Evolutionary conservation across 1,284 basidiomycete species (phyloP), one percentile per base, ranked within the genome.

Genomic region (Malassezia caprae): DNA sequence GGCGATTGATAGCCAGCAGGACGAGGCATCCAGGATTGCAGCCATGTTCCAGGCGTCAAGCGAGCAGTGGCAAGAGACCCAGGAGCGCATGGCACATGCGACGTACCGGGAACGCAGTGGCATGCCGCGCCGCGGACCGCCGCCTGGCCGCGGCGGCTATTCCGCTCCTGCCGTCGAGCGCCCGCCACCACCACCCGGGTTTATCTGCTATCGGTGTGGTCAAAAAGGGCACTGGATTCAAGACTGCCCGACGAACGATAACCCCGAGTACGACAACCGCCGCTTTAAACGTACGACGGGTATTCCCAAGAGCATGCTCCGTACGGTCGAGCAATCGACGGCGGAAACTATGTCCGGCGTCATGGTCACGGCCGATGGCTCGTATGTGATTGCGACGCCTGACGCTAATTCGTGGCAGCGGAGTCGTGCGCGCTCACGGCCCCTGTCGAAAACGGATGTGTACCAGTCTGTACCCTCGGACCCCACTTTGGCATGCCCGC

Each of bases 121-220:
- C 4, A 61, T 63, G 34, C 64, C 62, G 3, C 61, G 63, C 10
- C 53, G 71, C 13, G 70, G 65, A 10, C 66, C 66, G 11, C 67
- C 67, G 3, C 60, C 69, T 2, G 49, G 68, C 2, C 43, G 32
- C 2, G 80, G 60, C 78, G 80, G 59, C 53, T 48, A 39, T 23
- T 27, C 31, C 4, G 7, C 28, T 37, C 50, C 49, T 7, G 44
- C 44, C 2, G 45, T 48, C 10, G 55, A 57, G 27, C 55, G 55
- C 3, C 65, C 66, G 32, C 69, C 69, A 21, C 69, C 69, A 19
- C 69, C 69, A 3, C 53, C 61, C n/a, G 94, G 91, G 52, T 99
- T 98, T 78, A 90, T 98, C n/a, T 98, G 94, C 75, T 96, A 96
- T 76, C 84, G 94, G 35, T 99, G 94, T 77, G 91, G 91, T 39